Base-by-base conservation (phyloP, 2,329 filamentous ascomycete species). In the Colletotrichum liaoningense region DNA sequence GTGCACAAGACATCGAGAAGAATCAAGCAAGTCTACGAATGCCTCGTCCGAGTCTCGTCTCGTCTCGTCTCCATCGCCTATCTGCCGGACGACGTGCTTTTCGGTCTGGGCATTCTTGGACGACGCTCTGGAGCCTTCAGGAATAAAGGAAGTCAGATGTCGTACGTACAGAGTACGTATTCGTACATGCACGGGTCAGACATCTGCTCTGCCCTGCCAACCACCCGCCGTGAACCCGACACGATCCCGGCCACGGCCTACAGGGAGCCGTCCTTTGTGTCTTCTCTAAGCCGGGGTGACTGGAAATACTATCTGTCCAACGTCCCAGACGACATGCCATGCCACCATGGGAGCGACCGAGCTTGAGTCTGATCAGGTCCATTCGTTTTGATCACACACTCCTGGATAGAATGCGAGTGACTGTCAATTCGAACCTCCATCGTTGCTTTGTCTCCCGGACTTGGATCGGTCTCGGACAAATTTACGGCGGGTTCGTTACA, bases 361-460 rank as follows among this genome's bases (percentile, higher is more conserved):
- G 67, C 60, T 56, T 42, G 24, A 14, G 60, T 70, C 60, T 65
- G 54, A 65, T 26, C 67, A 60, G 30, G 26, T 62, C 57, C 28
- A 56, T 49, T 9, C 33, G 56, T 60, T 57, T 35, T 22, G 19
- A 14, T 14, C 42, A 59, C 52, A 46, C 35, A 30, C 52, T 69
- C 69, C 54, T 63, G 14, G 9, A 35, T 52, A 69, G 19, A 42
- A 30, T 16, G 28, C 49, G 22, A 72, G 14, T 28, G 46, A 12
- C n/a, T 19, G 33, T 16, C 52, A 12, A 9, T 12, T 54, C 6
- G 24, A 24, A 12, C 28, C 33, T 26, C 60, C 42, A n/a, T 49
- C 42, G 19, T 49, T 28, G 12, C 8, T 42, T 33, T 14, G 7
- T 42, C 8, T 33, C 54, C 52, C 24, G 22, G 49, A 30, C 22